phyloP scores from a whole-genome alignment of 1,284 basidiomycete species.

The Malassezia cuniculi region DNA sequence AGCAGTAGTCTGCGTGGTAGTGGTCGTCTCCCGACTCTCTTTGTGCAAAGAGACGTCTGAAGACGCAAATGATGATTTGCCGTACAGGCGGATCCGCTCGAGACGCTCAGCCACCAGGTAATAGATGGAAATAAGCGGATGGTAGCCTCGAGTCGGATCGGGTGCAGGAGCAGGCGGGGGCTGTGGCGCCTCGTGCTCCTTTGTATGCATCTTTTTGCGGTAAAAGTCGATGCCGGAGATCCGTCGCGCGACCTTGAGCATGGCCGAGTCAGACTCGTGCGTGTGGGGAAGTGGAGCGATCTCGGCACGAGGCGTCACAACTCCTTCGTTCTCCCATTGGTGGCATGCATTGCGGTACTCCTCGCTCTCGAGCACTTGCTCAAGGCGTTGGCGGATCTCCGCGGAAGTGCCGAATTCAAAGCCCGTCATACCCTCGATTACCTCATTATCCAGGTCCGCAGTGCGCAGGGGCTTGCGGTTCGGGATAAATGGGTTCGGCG shows the following conservation, averaged over 20 bases:
- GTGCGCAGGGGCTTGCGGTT: constrained; percentile 73
- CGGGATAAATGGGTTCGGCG: constrained; percentile 72
- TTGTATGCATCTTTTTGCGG: constrained; percentile 53
- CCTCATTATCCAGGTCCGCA: constrained; percentile 70
- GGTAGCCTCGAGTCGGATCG: constrained; percentile 84
- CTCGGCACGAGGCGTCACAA: constrained; percentile 36
- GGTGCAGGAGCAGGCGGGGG: constrained; percentile 20
- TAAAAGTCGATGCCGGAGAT: constrained; percentile 96
- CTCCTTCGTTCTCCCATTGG: constrained; percentile 56
- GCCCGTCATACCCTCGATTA: constrained; percentile 82
- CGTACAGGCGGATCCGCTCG: constrained; percentile 70
- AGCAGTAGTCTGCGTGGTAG: constrained; percentile 7
- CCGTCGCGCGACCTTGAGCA: constrained; percentile 44
- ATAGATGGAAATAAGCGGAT: constrained; percentile 90
- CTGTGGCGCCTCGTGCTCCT: constrained; percentile 11
- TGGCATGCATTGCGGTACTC: constrained; percentile 61
- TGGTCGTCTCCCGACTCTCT: not conserved
- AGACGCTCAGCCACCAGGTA: constrained; percentile 88
- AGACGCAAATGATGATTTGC: constrained; percentile 80
- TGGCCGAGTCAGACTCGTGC: constrained; percentile 12
- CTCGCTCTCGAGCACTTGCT: constrained; percentile 65
- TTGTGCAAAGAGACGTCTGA: constrained; percentile 57
- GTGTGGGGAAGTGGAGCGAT: constrained; percentile 1
- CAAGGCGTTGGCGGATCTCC: constrained; percentile 65
- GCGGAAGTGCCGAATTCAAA: constrained; percentile 88